Conservation (phyloP, 2,329 filamentous ascomycete genomes). For the Akanthomyces muscarius region DNA sequence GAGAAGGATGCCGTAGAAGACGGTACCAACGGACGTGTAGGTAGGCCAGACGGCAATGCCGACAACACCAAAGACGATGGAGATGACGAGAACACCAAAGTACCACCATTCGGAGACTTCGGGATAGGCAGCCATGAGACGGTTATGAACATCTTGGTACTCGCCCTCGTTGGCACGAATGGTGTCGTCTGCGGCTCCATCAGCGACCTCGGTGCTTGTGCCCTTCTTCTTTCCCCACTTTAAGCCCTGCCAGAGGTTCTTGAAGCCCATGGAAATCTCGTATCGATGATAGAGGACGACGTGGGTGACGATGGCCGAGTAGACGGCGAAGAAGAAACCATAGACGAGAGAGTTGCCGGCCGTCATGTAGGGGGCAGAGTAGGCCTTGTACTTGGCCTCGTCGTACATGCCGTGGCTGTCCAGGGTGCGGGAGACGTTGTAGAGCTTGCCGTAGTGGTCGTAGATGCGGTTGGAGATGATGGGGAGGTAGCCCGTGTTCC, state of each 20-base stretch:
- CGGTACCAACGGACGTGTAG: conserved; percentile 36
- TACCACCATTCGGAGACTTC: conserved; percentile 44
- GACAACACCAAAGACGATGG: conserved; percentile 34
- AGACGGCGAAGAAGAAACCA: conserved; percentile 28
- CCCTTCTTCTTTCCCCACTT: conserved; percentile 22
- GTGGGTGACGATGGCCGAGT: conserved; percentile 28
- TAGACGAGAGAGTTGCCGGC: conserved; percentile 30
- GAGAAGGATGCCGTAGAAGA: conserved; percentile 39
- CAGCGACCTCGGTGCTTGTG: background rate
- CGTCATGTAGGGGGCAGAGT: conserved; percentile 31
- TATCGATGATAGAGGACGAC: conserved; percentile 30
- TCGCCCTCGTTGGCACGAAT: conserved; percentile 32
- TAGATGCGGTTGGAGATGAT: conserved; percentile 51
- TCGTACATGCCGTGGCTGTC: conserved; percentile 46
- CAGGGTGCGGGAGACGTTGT: conserved; percentile 51
- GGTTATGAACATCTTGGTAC: conserved; percentile 32
- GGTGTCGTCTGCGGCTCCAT: conserved; percentile 9
- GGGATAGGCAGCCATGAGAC: conserved; percentile 30
- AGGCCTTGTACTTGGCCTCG: conserved; percentile 46
- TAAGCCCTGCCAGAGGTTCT: conserved; percentile 25
- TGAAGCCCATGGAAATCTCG: conserved; percentile 27
- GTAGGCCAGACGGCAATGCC: conserved; percentile 40
- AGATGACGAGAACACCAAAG: conserved; percentile 28
- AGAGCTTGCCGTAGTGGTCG: conserved; percentile 51
- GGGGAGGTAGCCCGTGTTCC: conserved; percentile 51